Conservation (phyloP, 2,329 filamentous ascomycete species). For the Stachybotrys elegans region DNA sequence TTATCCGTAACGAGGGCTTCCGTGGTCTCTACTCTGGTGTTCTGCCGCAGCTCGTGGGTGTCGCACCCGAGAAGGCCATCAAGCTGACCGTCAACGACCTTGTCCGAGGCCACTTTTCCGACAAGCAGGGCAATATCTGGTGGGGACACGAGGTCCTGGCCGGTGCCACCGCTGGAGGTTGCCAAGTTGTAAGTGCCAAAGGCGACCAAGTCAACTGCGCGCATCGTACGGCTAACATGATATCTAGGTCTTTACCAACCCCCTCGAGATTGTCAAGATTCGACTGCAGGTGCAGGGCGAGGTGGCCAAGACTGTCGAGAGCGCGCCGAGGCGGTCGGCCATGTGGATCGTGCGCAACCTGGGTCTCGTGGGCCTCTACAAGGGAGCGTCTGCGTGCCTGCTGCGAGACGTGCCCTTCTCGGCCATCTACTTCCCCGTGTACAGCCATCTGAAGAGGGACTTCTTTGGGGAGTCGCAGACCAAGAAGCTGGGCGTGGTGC, state of each 20-base stretch:
- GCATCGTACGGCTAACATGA: no score
- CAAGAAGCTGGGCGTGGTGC: conserved; percentile 83
- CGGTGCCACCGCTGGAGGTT: conserved; percentile 84
- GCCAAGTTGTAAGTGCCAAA: conserved; percentile 95
- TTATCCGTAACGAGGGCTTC: conserved; percentile 87
- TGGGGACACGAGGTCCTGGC: conserved; percentile 72
- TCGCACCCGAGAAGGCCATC: conserved; percentile 99
- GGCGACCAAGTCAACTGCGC: no score
- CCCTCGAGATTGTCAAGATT: conserved; percentile 98
- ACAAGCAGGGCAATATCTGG: conserved; percentile 71
- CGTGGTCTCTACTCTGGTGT: conserved; percentile 90
- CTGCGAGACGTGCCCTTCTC: conserved; percentile 97
- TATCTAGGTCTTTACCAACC: conserved; percentile 85
- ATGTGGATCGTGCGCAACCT: conserved; percentile 98
- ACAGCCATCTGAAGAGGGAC: conserved; percentile 90
- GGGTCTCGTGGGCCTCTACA: conserved; percentile 91
- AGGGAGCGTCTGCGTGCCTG: conserved; percentile 90
- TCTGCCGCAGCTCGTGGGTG: conserved; percentile 88
- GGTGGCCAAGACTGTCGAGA: conserved; percentile 80
- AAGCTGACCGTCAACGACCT: conserved; percentile 98
- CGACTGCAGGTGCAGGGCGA: conserved; percentile 96
- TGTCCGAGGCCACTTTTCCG: conserved; percentile 70
- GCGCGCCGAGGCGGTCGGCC: conserved; percentile 80
- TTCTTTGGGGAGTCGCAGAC: conserved; percentile 84
- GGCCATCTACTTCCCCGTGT: conserved; percentile 97